Evolutionary conservation across 2,329 filamentous ascomycete genomes (phyloP).

Genomic region (Ceratocystis huliohia): DNA sequence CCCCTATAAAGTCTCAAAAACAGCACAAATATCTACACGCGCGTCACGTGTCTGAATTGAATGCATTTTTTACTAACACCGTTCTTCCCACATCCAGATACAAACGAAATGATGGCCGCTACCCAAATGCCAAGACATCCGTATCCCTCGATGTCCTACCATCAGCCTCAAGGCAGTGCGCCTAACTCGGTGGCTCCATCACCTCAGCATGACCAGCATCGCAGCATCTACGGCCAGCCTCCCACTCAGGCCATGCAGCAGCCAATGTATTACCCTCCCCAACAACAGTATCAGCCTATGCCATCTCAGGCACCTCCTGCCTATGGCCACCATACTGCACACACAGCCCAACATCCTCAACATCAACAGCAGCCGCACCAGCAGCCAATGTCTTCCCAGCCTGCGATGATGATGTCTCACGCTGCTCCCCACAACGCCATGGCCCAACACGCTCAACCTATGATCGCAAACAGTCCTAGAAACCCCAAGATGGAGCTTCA

Average conservation of each 20-base stretch:
- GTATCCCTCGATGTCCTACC: conserved; percentile 81
- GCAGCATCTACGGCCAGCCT: conserved; percentile 72
- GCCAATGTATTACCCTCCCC: conserved; percentile 61
- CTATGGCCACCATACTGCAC: conserved; percentile 46
- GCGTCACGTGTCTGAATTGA: neutral
- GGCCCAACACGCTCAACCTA: conserved; percentile 39
- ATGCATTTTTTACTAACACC: neutral
- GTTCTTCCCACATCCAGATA: conserved; percentile 32
- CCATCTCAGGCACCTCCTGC: conserved; percentile 49
- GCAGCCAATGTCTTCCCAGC: conserved; percentile 50
- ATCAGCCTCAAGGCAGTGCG: conserved; percentile 90
- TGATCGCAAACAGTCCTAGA: conserved; percentile 46
- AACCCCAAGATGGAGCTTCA: conserved; percentile 51
- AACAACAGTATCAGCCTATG: conserved; percentile 55
- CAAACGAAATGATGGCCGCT: conserved; percentile 55
- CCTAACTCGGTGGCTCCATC: conserved; percentile 86
- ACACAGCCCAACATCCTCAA: conserved; percentile 43
- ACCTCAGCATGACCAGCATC: conserved; percentile 77
- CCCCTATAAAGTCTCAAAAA: neutral
- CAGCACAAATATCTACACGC: neutral
- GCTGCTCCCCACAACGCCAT: conserved; percentile 45
- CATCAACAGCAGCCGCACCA: conserved; percentile 40
- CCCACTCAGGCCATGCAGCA: conserved; percentile 65
- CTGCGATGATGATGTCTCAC: conserved; percentile 55
- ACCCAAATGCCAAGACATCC: conserved; percentile 58